phyloP scores from a whole-genome alignment of 2,329 filamentous ascomycete genomes.

The Penicillium sp. region DNA sequence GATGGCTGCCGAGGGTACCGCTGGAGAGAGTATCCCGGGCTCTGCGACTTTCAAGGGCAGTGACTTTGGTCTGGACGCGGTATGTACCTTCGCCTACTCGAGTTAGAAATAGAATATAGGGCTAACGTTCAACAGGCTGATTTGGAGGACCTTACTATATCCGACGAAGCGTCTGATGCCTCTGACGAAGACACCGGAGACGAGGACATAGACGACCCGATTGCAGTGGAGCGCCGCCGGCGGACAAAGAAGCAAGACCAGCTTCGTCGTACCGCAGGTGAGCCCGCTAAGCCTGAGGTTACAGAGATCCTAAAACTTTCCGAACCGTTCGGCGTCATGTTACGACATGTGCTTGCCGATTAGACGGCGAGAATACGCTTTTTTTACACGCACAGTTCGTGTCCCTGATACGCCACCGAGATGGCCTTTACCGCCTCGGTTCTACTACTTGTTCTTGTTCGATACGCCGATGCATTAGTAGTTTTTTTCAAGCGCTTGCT shows the following conservation, averaged over 20 bases:
- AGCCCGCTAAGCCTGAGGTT: slow-evolving; percentile 77
- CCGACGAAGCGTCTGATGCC: slow-evolving; percentile 65
- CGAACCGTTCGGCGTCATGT: slow-evolving; percentile 75
- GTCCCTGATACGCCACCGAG: slow-evolving; percentile 4
- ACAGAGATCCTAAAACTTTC: slow-evolving; percentile 73
- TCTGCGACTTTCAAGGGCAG: slow-evolving; percentile 64
- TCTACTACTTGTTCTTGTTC: not conserved
- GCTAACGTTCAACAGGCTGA: slow-evolving; percentile 53
- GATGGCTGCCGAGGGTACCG: slow-evolving; percentile 80
- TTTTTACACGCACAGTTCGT: not conserved
- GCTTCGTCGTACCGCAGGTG: slow-evolving; percentile 73
- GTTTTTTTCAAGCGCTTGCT: not conserved
- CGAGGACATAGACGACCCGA: slow-evolving; percentile 74
- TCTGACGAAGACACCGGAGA: slow-evolving; percentile 65
- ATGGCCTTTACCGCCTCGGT: not conserved
- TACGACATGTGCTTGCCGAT: slow-evolving; percentile 74
- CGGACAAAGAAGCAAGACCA: slow-evolving; percentile 74
- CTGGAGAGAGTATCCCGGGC: slow-evolving; percentile 50
- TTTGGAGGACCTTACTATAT: slow-evolving; percentile 78
- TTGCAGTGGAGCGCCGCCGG: slow-evolving; percentile 76
- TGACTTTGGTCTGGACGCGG: slow-evolving; percentile 86
- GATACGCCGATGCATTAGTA: not conserved
- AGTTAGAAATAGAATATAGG: not conserved
- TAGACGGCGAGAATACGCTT: slow-evolving; percentile 38
- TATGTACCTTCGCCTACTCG: slow-evolving; percentile 35